A percentile compares a stretch with the other conserved stretches of the same genome.
These are phyloP conservation scores for Oryza longistaminata DNA, from an alignment of 176 grass and related monocot species.

Conservation along the genomic window DNA sequence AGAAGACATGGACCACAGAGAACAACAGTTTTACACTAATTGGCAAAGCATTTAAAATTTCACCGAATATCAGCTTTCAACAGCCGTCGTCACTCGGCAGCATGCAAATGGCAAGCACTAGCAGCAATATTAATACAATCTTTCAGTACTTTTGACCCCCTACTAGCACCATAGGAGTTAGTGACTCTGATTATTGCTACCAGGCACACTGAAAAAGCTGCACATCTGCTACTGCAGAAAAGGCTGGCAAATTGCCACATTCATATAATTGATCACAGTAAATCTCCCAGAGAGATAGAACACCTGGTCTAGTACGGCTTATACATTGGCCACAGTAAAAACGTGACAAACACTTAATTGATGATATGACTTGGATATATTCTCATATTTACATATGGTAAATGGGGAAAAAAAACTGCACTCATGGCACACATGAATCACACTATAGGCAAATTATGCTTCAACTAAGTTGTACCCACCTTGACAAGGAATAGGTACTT, in stretches of 20 bases:
- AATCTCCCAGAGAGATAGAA: constrained; percentile 37
- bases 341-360: constrained; percentile 35
- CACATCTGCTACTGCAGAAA: constrained; percentile 50
- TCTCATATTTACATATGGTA: constrained; percentile 14
- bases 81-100: not conserved
- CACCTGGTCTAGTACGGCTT: constrained; percentile 34
- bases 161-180: constrained; percentile 58
- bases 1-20: constrained; percentile 32
- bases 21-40: constrained; percentile 23
- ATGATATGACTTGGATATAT: constrained; percentile 8
- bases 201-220: constrained; percentile 53
- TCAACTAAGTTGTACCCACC: not conserved
- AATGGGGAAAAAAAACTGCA: not conserved
- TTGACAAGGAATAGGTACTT: constrained; percentile 17
- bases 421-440: not conserved
- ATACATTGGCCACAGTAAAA: constrained; percentile 25
- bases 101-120: constrained; percentile 33
- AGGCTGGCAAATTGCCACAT: constrained; percentile 52
- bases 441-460: not conserved
- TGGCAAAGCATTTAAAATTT: constrained; percentile 26
- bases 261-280: constrained; percentile 72
- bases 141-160: constrained; percentile 49
- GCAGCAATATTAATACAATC: constrained; percentile 38
- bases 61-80: constrained; percentile 37
- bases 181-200: constrained; percentile 61